Evolutionary conservation across 108 stramenopile genomes (phyloP).

Genomic region (Skeletonema marinoi): DNA sequence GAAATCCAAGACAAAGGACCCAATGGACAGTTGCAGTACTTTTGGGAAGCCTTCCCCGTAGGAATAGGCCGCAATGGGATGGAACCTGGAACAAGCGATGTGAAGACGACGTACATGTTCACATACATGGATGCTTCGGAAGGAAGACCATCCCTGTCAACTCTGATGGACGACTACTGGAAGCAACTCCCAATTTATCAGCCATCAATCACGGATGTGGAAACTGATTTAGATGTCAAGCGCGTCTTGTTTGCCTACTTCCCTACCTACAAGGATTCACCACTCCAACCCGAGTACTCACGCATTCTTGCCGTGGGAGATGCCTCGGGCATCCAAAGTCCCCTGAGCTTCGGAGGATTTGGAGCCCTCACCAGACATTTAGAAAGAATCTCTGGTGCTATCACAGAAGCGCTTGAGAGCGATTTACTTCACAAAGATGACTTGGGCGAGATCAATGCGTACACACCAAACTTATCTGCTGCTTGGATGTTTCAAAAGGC

Average conservation of each 20-base stretch:
- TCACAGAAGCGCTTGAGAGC: constrained; percentile 82
- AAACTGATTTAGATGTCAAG: constrained; percentile 80
- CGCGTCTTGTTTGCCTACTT: constrained; percentile 92
- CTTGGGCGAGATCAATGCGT: constrained; percentile 88
- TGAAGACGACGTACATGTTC: constrained; percentile 88
- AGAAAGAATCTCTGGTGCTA: constrained; percentile 74
- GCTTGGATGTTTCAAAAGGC: constrained; percentile 98
- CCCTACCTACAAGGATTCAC: constrained; percentile 93
- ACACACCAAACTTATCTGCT: constrained; percentile 90
- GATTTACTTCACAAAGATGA: constrained; percentile 85
- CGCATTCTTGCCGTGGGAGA: constrained; percentile 87
- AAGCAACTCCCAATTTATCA: constrained; percentile 86
- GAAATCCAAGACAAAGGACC: constrained; percentile 69
- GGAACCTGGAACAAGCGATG: constrained; percentile 66
- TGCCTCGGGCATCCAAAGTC: constrained; percentile 93
- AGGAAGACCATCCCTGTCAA: constrained; percentile 67
- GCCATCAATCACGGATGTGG: constrained; percentile 68
- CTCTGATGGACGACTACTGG: constrained; percentile 94
- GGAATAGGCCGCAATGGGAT: constrained; percentile 80
- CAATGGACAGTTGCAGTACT: constrained; percentile 84
- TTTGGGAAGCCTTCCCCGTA: constrained; percentile 97
- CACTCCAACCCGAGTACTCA: constrained; percentile 79
- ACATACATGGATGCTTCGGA: constrained; percentile 91
- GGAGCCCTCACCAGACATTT: constrained; percentile 92
- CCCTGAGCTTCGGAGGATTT: constrained; percentile 96